Evolutionary conservation across 306 rosid genomes (phyloP).

Genomic region (Lathyrus oleraceus): DNA sequence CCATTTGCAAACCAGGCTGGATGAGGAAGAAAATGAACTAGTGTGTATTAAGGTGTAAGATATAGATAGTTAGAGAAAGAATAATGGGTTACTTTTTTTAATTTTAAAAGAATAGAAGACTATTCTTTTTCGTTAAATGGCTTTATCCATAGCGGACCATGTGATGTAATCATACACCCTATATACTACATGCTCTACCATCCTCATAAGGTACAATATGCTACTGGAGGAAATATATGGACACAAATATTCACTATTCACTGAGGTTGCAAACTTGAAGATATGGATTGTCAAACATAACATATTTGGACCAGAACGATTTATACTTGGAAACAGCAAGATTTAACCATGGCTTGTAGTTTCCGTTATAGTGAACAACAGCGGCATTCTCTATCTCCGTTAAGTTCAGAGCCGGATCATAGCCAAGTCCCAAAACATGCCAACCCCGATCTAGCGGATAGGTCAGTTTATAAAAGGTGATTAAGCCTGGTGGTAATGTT

Average conservation of each 20-base stretch:
- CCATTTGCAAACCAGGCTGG: background rate
- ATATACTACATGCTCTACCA: conserved; percentile 34
- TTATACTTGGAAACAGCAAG: conserved; percentile 92
- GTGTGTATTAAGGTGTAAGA: background rate
- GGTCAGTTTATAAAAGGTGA: conserved; percentile 87
- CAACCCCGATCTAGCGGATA: conserved; percentile 79
- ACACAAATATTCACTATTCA: conserved; percentile 37
- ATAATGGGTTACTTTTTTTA: background rate
- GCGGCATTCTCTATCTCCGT: conserved; percentile 84
- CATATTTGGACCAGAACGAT: conserved; percentile 85
- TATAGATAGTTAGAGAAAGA: background rate
- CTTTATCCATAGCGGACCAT: conserved; percentile 4
- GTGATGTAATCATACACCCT: conserved; percentile 16
- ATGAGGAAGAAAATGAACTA: background rate
- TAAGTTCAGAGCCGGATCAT: conserved; percentile 86
- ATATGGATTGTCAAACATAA: conserved; percentile 75
- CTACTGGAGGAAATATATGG: conserved; percentile 9
- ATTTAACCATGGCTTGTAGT: conserved; percentile 96
- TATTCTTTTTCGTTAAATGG: background rate
- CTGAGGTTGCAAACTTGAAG: conserved; percentile 64
- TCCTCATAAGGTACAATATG: conserved; percentile 25
- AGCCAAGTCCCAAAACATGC: conserved; percentile 97
- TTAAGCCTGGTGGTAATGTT: conserved; percentile 87
- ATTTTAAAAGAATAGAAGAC: background rate
- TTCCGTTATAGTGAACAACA: conserved; percentile 94